Conservation (phyloP, 139 green algal species). For the Micractinium conductrix region DNA sequence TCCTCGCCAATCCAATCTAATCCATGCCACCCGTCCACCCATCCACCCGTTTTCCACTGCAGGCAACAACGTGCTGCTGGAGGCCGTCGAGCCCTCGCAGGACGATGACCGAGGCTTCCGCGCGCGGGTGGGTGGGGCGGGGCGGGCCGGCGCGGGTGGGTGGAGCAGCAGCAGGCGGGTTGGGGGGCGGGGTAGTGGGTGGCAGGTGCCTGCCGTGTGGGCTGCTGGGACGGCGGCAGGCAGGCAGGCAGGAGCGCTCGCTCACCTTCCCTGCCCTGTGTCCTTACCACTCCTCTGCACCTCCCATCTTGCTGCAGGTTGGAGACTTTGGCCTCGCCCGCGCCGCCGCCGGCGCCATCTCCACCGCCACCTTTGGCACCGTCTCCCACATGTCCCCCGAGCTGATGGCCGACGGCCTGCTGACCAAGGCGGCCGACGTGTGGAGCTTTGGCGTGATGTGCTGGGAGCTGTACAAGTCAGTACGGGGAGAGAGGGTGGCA, state of each 20-base stretch:
- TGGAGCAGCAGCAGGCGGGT: no score
- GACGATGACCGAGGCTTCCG: conserved; percentile 53
- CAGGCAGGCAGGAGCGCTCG: no score
- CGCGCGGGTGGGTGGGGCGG: conserved; percentile 32
- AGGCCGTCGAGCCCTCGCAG: not conserved
- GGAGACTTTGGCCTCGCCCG: conserved; percentile 76
- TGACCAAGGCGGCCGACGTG: conserved; percentile 45
- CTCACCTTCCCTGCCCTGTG: not conserved
- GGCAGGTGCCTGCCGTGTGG: no score
- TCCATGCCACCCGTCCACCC: no score
- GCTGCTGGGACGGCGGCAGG: no score
- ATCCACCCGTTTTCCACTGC: no score
- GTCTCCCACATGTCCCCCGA: conserved; percentile 78
- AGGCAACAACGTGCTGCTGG: conserved; percentile 63
- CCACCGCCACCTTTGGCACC: conserved; percentile 52
- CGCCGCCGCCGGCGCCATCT: conserved; percentile 19
- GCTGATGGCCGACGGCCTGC: conserved; percentile 56
- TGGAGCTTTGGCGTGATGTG: conserved; percentile 58
- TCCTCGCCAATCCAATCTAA: no score
- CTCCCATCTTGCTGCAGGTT: conserved; percentile 32
- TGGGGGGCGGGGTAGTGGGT: no score
- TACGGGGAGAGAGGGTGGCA: no score
- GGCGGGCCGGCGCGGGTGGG: not conserved
- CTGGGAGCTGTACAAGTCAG: conserved; percentile 65
- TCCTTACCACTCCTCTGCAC: not conserved